Conservation (phyloP, 768 basidiomycete species). For the Suillus cothurnatus region DNA sequence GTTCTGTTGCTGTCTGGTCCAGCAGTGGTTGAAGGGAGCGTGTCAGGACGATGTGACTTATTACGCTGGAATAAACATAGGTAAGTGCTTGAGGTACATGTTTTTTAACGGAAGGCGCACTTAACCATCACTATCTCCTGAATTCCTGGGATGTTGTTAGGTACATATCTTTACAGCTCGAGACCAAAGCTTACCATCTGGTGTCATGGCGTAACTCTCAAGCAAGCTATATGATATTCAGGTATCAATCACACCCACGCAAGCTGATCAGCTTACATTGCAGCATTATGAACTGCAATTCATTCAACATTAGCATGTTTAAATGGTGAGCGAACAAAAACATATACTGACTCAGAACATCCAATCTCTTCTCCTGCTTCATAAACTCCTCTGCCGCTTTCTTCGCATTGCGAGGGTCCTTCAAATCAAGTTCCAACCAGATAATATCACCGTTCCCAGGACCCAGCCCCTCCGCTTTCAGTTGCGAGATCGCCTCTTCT, state of each 20-base stretch:
- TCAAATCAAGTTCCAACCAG: constrained; percentile 55
- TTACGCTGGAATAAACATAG: constrained; percentile 36
- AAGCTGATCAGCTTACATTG: constrained; percentile 36
- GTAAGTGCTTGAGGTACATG: neutral
- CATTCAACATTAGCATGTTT: constrained; percentile 8
- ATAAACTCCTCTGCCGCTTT: constrained; percentile 51
- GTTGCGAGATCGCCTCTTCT: constrained; percentile 46
- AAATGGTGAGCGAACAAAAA: neutral
- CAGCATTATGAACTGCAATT: constrained; percentile 57
- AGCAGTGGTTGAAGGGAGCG: constrained; percentile 54
- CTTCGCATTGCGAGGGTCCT: constrained; percentile 49
- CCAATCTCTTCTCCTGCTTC: constrained; percentile 51
- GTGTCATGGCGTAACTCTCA: constrained; percentile 19
- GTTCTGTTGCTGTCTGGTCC: constrained; percentile 46
- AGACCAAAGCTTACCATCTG: constrained; percentile 28
- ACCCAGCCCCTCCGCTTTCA: constrained; percentile 46
- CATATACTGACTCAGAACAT: constrained; percentile 50
- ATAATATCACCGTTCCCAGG: constrained; percentile 48
- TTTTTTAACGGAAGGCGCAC: constrained; percentile 28
- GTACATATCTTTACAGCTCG: too few relatives aligned
- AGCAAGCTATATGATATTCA: constrained; percentile 21
- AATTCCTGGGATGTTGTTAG: constrained; percentile 33
- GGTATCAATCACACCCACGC: neutral
- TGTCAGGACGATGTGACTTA: constrained; percentile 60
- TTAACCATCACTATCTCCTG: constrained; percentile 46